Evolutionary conservation across 2,329 filamentous ascomycete genomes (phyloP), one percentile per base, ranked within the genome.

Genomic region (Penicillium sp.): DNA sequence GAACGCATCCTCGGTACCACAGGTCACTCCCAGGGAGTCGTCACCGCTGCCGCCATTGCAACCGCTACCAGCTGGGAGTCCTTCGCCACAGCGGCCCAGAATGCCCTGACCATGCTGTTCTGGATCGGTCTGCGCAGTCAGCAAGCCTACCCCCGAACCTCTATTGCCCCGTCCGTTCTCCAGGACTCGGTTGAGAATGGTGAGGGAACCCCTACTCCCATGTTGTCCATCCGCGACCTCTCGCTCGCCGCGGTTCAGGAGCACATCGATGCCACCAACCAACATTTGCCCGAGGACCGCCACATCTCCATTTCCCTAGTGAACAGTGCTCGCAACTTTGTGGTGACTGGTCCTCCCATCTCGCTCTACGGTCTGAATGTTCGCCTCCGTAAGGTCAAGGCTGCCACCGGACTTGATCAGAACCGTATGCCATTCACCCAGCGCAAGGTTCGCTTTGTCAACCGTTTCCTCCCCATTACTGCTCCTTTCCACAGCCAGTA

Each of bases 401-500:
- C 94, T 2, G 89, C 94, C 5, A 97, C 94, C n/a, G 94, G 95
- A 43, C 82, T 99, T 39, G 94, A 99, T 71, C 95, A 99, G 78
- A 96, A 90, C 65, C 86, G 92, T 58, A 88, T 97, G 53, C 95
- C 95, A 7, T 92, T 91, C 80, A 97, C 93, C 0, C 88, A 99
- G 78, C 90, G 94, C 67, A 99, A 99, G 79, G 84, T 97, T 55
- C 91, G 94, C 70, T 99, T 99, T 67, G 91, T 91, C 60, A 97
- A 97, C 80, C 89, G 94, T 59, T 99, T 99, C 82, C 80, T 99
- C 59, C 95, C 94, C 46, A 99, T 99, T 75, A 97, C 93, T 1
- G 92, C 94, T 10, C 95, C 94, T 5, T 99, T 99, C 83, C 94
- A 99, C 82, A 99, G 94, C 83, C 88, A 91, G 60, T 97, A 97